phyloP scores from a whole-genome alignment of 2,329 filamentous ascomycete genomes.

The Monosporascus sp. region DNA sequence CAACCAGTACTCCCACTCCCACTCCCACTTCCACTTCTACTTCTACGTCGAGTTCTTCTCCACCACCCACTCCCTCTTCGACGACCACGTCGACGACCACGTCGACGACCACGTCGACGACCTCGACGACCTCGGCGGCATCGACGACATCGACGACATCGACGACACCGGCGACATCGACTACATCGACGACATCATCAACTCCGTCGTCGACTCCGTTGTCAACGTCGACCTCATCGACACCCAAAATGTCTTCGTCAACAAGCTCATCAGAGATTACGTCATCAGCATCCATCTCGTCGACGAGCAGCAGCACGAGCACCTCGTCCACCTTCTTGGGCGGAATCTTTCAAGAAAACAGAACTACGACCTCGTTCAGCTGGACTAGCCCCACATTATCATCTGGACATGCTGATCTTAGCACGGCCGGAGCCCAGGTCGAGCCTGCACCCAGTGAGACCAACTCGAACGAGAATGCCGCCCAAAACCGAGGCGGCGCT shows the following conservation, averaged over 20 bases:
- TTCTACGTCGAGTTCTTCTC: slow-evolving; percentile 14
- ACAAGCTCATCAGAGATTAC: slow-evolving; percentile 10
- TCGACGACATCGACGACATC: slow-evolving; percentile 10
- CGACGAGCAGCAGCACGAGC: background rate
- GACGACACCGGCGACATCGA: background rate
- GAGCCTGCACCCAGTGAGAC: slow-evolving; percentile 27
- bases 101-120: slow-evolving; percentile 8
- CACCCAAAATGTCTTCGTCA: slow-evolving; percentile 1
- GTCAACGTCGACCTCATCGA: background rate
- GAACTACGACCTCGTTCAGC: slow-evolving; percentile 20
- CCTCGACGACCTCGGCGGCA: slow-evolving; percentile 1
- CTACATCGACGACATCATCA: slow-evolving; percentile 6
- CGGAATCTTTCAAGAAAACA: slow-evolving; percentile 51
- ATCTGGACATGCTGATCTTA: slow-evolving; percentile 20
- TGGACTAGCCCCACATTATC: slow-evolving; percentile 13
- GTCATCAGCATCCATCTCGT: slow-evolving; percentile 1
- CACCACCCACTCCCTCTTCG: background rate
- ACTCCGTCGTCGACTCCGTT: slow-evolving; percentile 7
- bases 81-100: slow-evolving; percentile 16
- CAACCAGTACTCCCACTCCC: slow-evolving; percentile 10
- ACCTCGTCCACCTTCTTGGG: slow-evolving; percentile 26
- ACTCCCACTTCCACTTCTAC: slow-evolving; percentile 19
- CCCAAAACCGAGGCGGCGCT: slow-evolving; percentile 40
- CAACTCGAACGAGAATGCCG: slow-evolving; percentile 39
- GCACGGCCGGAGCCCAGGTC: slow-evolving; percentile 9